Evolutionary conservation across 2,329 filamentous ascomycete genomes (phyloP).

Genomic region (Biscogniauxia marginata): DNA sequence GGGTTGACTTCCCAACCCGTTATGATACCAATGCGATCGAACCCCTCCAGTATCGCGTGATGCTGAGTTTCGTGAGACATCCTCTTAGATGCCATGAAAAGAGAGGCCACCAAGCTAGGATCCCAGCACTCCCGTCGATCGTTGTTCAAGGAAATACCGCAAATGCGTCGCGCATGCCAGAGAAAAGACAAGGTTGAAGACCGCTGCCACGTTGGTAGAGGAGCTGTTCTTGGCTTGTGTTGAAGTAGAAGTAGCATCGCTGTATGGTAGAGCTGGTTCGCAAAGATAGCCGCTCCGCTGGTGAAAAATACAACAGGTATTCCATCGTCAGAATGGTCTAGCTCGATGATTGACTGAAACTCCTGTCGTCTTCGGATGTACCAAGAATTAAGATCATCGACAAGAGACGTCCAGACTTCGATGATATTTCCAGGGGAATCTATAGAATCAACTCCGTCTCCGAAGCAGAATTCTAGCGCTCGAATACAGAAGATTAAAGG

Average conservation of each 20-base stretch:
- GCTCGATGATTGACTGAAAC: conserved; percentile 35
- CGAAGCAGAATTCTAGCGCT: conserved; percentile 35
- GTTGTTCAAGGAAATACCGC: conserved; percentile 49
- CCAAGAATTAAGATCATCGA: conserved; percentile 34
- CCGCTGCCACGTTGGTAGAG: conserved; percentile 27
- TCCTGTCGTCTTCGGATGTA: conserved; percentile 32
- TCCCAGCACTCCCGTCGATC: conserved; percentile 47
- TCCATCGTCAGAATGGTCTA: conserved; percentile 29
- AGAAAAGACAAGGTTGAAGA: conserved; percentile 40
- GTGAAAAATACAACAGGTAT: conserved; percentile 40
- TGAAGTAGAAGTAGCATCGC: conserved; percentile 52
- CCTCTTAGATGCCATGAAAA: conserved; percentile 42
- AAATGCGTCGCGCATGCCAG: conserved; percentile 49
- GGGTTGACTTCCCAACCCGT: conserved; percentile 41
- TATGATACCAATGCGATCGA: conserved; percentile 37
- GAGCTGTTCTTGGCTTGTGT: conserved; percentile 46
- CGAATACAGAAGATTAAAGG: conserved; percentile 34
- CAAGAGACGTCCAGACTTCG: conserved; percentile 31
- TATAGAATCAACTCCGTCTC: conserved; percentile 14
- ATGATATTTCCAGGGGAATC: conserved; percentile 14
- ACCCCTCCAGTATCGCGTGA: conserved; percentile 37
- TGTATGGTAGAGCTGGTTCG: conserved; percentile 57
- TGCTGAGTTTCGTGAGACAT: conserved; percentile 52
- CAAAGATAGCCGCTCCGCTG: conserved; percentile 42
- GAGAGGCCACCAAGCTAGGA: conserved; percentile 44